phyloP scores from a whole-genome alignment of 192 early-diverging fungal genomes.

The Kappamyces sp. region DNA sequence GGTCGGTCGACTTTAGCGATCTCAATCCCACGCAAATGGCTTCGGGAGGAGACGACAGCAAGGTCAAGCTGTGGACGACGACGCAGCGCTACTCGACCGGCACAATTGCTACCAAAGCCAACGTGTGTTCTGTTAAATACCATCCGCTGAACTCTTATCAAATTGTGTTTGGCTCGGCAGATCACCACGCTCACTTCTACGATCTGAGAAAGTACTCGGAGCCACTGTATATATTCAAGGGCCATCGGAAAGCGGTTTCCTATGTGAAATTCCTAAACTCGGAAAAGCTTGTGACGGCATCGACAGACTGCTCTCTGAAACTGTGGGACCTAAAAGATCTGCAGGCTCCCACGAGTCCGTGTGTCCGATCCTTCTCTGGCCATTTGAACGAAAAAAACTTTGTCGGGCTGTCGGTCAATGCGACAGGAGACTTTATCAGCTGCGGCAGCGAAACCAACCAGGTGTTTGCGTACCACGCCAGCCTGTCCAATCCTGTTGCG shows the following conservation, averaged over 20 bases:
- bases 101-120: conserved; percentile 80
- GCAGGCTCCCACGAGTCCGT: conserved; percentile 23
- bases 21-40: conserved; percentile 73
- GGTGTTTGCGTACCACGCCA: conserved; percentile 77
- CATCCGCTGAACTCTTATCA: conserved; percentile 69
- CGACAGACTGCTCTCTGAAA: conserved; percentile 87
- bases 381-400: conserved; percentile 95
- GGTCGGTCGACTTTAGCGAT: conserved; percentile 83
- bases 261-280: conserved; percentile 79
- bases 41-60: conserved; percentile 88
- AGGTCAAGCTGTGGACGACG: conserved; percentile 88
- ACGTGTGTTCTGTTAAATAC: conserved; percentile 92
- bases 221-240: conserved; percentile 69
- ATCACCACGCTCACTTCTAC: conserved; percentile 89
- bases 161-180: conserved; percentile 87
- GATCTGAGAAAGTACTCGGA: conserved; percentile 69
- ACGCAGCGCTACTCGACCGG: conserved; percentile 63
- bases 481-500: conserved; percentile 66
- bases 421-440: conserved; percentile 70
- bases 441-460: conserved; percentile 93
- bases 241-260: conserved; percentile 90
- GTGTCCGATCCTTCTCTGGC: conserved; percentile 69
- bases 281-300: conserved; percentile 82
- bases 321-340: conserved; percentile 60
- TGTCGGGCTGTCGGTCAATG: conserved; percentile 80